phyloP scores from a whole-genome alignment of 2,329 filamentous ascomycete genomes.

The Aspergillus novoparasiticus region DNA sequence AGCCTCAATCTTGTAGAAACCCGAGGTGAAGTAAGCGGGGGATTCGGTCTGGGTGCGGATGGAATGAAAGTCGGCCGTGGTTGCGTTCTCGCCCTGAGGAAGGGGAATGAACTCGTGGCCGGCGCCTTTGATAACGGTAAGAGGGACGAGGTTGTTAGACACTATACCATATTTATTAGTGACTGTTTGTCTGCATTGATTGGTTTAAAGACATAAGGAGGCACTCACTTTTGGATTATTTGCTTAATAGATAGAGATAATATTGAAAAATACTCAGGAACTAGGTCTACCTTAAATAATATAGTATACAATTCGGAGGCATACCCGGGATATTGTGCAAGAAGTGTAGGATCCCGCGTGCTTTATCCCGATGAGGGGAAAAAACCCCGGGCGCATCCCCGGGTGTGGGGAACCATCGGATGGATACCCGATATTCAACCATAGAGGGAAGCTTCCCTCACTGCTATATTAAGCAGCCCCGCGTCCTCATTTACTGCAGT shows the following conservation, averaged over 20 bases:
- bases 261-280: background rate
- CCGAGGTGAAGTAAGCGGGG: constrained; percentile 25
- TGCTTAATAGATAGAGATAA: background rate
- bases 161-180: constrained; percentile 4
- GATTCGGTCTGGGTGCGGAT: constrained; percentile 26
- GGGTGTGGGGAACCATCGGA: background rate
- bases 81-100: constrained; percentile 26
- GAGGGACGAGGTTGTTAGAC: constrained; percentile 24
- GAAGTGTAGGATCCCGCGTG: background rate
- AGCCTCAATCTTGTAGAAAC: constrained; percentile 29
- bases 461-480: background rate
- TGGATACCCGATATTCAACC: background rate
- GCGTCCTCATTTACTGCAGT: background rate
- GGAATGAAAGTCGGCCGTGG: constrained; percentile 29
- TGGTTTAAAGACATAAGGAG: background rate
- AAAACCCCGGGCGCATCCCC: background rate
- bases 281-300: background rate
- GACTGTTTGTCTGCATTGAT: background rate
- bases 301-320: background rate
- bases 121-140: constrained; percentile 28
- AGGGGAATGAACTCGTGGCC: constrained; percentile 28
- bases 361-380: background rate
- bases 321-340: background rate
- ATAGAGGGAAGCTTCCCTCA: background rate
- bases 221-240: background rate